Conservation (phyloP, 495 filamentous ascomycete species). For the Sabuloglossum arenarium region DNA sequence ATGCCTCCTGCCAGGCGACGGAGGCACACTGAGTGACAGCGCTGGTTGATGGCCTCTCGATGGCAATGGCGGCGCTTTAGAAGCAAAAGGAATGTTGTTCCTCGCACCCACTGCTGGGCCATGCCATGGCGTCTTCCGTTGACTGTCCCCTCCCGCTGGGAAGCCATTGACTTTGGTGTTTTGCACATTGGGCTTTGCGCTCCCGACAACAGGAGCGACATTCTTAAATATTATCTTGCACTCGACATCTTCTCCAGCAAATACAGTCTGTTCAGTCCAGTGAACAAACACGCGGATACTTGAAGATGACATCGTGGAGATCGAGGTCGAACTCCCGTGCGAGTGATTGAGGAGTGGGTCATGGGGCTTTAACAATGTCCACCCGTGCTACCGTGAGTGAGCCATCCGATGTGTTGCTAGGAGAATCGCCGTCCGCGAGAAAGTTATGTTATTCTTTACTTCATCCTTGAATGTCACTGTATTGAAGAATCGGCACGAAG, state of each 20-base stretch:
- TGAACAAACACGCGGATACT: conserved; percentile 88
- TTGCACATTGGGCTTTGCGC: background rate
- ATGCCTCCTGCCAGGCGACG: background rate
- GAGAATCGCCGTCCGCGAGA: background rate
- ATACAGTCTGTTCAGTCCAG: conserved; percentile 80
- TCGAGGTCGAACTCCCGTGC: background rate
- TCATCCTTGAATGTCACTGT: no score
- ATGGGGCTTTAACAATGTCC: background rate
- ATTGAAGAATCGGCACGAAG: no score
- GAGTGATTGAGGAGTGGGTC: background rate
- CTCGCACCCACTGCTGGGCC: background rate
- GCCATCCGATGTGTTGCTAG: background rate
- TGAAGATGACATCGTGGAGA: conserved; percentile 21
- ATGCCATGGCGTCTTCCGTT: conserved; percentile 17
- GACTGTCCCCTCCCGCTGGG: conserved; percentile 17
- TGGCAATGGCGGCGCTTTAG: background rate
- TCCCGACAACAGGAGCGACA: conserved; percentile 28
- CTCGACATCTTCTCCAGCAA: conserved; percentile 83
- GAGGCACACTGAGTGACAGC: conserved; percentile 3
- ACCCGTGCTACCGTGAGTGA: background rate
- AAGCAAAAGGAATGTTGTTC: background rate
- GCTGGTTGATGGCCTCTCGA: conserved; percentile 2
- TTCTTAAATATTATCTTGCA: conserved; percentile 96
- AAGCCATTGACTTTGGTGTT: conserved; percentile 19
- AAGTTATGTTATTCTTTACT: background rate